Evolutionary conservation across 2,329 filamentous ascomycete species (phyloP).

Genomic region (Xylaria sp.): DNA sequence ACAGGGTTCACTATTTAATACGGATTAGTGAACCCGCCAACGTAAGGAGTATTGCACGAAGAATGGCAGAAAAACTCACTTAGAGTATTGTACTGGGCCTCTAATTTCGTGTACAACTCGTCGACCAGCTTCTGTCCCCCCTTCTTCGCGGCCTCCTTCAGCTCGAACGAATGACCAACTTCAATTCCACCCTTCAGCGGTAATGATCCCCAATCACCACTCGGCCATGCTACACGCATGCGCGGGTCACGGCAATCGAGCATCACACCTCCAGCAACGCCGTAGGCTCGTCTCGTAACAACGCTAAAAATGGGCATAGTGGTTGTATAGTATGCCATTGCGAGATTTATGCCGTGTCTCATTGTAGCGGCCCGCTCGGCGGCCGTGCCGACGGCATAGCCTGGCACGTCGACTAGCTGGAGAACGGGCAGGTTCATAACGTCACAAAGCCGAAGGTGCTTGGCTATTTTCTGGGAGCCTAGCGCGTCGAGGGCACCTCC

Average conservation of each 20-base stretch:
- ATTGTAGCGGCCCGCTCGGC: constrained; percentile 27
- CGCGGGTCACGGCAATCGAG: constrained; percentile 27
- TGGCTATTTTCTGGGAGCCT: constrained; percentile 25
- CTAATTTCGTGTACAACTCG: constrained; percentile 23
- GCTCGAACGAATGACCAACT: constrained; percentile 22
- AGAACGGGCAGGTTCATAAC: constrained; percentile 27
- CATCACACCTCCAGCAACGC: constrained; percentile 25
- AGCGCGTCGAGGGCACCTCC: constrained; percentile 26
- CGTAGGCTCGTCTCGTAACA: constrained; percentile 24
- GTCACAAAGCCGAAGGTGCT: constrained; percentile 27
- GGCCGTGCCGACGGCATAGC: constrained; percentile 25
- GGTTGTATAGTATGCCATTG: constrained; percentile 26
- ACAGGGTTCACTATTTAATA: constrained; percentile 20
- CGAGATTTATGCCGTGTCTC: constrained; percentile 26
- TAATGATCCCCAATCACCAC: constrained; percentile 28
- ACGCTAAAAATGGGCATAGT: constrained; percentile 26
- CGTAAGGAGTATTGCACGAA: no score
- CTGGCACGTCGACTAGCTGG: constrained; percentile 27
- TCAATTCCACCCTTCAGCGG: constrained; percentile 28
- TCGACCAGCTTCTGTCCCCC: constrained; percentile 17
- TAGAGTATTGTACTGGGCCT: constrained; percentile 19
- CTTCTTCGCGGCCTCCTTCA: constrained; percentile 22
- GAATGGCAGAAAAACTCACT: constrained; percentile 19
- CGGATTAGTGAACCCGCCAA: constrained; percentile 6
- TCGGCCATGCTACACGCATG: constrained; percentile 28